Evolutionary conservation across 2,329 filamentous ascomycete species (phyloP).

Genomic region (Rosellinia necatrix): DNA sequence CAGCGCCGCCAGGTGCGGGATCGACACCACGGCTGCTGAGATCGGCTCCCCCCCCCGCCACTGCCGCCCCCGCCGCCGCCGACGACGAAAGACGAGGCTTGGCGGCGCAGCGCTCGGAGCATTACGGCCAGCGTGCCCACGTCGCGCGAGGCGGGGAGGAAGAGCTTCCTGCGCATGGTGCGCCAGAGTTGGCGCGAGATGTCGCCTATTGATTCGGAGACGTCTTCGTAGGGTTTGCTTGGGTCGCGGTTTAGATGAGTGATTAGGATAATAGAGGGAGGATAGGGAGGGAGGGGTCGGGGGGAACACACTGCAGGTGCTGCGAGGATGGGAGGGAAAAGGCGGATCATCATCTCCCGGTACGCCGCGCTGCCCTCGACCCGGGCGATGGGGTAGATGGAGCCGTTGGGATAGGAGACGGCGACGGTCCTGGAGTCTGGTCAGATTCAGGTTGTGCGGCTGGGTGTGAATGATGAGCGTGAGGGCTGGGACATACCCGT

Average conservation of each 20-base stretch:
- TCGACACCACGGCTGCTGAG: conserved; percentile 23
- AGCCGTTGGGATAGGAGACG: conserved; percentile 27
- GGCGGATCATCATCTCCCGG: conserved; percentile 26
- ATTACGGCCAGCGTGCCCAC: conserved; percentile 25
- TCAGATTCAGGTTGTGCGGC: conserved; percentile 12
- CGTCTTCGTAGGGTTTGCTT: conserved; percentile 14
- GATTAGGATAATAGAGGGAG: not conserved
- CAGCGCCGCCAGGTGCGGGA: conserved; percentile 24
- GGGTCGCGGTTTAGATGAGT: conserved; percentile 9
- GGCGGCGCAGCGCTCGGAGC: conserved; percentile 21
- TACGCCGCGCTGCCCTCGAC: conserved; percentile 23
- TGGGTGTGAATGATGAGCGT: not conserved
- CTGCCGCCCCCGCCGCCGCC: no score
- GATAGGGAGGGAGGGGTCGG: not conserved
- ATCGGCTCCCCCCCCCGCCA: conserved; percentile 22
- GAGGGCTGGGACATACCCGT: conserved; percentile 18
- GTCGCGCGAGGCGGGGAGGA: conserved; percentile 19
- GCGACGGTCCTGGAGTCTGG: conserved; percentile 22
- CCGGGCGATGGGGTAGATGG: conserved; percentile 20
- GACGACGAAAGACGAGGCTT: conserved; percentile 12
- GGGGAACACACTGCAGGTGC: conserved; percentile 24
- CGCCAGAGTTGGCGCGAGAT: conserved; percentile 8
- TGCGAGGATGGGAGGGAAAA: conserved; percentile 25
- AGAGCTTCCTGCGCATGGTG: conserved; percentile 12
- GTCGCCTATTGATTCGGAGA: conserved; percentile 12